A percentile compares a stretch with the other conserved stretches of the same genome.
Conservation (phyloP, 208 protist genomes). For the Trypanosoma boissoni region DNA sequence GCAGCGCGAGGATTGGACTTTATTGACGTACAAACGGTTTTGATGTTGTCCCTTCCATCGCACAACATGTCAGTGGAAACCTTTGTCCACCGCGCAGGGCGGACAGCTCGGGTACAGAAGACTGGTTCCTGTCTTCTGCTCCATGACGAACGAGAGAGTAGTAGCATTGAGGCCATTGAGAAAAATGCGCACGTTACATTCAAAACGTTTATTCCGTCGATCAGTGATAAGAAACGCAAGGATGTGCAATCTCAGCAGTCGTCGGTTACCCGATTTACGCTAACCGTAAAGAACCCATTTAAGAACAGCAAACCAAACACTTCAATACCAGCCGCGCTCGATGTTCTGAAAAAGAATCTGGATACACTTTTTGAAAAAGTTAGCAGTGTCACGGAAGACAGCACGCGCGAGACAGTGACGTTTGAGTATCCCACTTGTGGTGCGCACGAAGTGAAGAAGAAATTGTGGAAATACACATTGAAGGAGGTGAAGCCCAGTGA, state of each 20-base stretch:
- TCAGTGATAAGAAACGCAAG: constrained; percentile 6
- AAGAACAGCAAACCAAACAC: constrained; percentile 46
- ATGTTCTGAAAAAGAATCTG: constrained; percentile 58
- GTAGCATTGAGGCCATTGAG: constrained; percentile 45
- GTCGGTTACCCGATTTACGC: constrained; percentile 24
- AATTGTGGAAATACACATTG: constrained; percentile 82
- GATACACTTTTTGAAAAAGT: constrained; percentile 33
- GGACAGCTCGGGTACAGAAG: constrained; percentile 92
- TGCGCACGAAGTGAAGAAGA: constrained; percentile 63
- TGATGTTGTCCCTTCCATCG: constrained; percentile 95
- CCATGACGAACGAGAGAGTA: constrained; percentile 41
- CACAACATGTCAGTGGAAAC: constrained; percentile 79
- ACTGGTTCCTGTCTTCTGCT: constrained; percentile 91
- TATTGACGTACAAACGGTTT: constrained; percentile 90
- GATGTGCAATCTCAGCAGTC: no score
- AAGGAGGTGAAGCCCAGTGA: constrained; percentile 40
- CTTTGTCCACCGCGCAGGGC: constrained; percentile 96
- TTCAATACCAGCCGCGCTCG: constrained; percentile 50
- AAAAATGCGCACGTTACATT: constrained; percentile 69
- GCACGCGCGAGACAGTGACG: constrained; percentile 39
- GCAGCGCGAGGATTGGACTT: constrained; percentile 96
- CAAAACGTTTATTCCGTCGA: constrained; percentile 33
- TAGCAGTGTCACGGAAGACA: constrained; percentile 20
- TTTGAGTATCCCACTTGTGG: constrained; percentile 46
- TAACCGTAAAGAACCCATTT: constrained; percentile 76